These are phyloP conservation scores for Cystobasidiaceae sp. DNA, from an alignment of 1,284 basidiomycete genomes.

Conservation along the genomic window DNA sequence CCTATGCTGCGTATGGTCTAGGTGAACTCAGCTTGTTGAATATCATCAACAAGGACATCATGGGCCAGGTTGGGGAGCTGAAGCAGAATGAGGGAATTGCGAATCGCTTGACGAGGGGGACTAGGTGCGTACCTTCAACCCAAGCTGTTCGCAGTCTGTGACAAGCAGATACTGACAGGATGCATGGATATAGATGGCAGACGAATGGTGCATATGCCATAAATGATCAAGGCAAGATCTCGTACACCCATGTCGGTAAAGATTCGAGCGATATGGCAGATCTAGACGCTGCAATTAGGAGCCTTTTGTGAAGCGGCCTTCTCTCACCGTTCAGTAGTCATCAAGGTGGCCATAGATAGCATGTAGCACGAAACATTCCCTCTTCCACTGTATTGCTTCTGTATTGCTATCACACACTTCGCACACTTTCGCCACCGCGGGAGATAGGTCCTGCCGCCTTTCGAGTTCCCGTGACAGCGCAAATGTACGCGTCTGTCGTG, in stretches of 20 bases:
- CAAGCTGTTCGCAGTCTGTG: too few relatives aligned
- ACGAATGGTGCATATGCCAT: constrained; percentile 28
- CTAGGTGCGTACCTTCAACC: constrained; percentile 16
- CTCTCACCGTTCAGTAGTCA: too few relatives aligned
- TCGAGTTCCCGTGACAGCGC: too few relatives aligned
- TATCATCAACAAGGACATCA: constrained; percentile 18
- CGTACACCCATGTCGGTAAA: constrained; percentile 26
- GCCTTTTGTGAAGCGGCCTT: not conserved
- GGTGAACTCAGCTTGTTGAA: constrained; percentile 17
- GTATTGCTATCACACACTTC: too few relatives aligned
- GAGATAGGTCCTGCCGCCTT: too few relatives aligned
- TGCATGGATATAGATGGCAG: constrained; percentile 32
- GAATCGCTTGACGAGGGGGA: constrained; percentile 28
- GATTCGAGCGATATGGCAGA: constrained; percentile 24
- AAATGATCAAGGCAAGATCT: constrained; percentile 5
- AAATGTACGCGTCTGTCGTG: too few relatives aligned
- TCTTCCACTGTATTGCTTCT: too few relatives aligned
- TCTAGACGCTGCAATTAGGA: constrained; percentile 16
- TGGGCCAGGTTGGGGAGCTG: constrained; percentile 12
- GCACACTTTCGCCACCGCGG: too few relatives aligned
- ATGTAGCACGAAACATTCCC: too few relatives aligned
- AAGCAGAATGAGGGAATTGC: constrained; percentile 30
- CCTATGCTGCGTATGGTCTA: constrained; percentile 18
- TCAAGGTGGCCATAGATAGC: too few relatives aligned
- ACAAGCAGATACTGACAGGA: too few relatives aligned